phyloP scores from a whole-genome alignment of 2,329 filamentous ascomycete genomes.

The Aspergillus luchuensis region DNA sequence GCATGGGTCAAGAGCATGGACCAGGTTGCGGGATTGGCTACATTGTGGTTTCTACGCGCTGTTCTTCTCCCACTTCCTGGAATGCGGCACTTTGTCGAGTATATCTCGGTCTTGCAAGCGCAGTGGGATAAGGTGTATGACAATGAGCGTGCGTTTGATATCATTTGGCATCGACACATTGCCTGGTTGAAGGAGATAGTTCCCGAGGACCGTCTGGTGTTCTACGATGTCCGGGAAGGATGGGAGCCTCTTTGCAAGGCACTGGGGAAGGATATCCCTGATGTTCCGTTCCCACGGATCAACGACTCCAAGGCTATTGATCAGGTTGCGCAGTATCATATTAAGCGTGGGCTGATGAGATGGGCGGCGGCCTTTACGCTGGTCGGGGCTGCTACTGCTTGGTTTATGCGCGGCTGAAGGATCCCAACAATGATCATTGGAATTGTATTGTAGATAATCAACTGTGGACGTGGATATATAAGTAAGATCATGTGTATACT shows the following conservation, averaged over 20 bases:
- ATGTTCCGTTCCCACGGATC: slow-evolving; percentile 40
- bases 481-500: too few relatives aligned
- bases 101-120: slow-evolving; percentile 18
- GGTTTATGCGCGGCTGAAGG: not conserved
- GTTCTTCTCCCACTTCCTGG: slow-evolving; percentile 30
- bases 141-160: not conserved
- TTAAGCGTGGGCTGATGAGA: slow-evolving; percentile 29
- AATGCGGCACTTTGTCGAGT: slow-evolving; percentile 28
- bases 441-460: too few relatives aligned
- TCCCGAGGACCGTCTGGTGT: slow-evolving; percentile 36
- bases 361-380: slow-evolving; percentile 30
- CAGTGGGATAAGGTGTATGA: slow-evolving; percentile 28
- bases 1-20: slow-evolving; percentile 28
- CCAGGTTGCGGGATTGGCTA: slow-evolving; percentile 20
- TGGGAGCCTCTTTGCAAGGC: slow-evolving; percentile 52
- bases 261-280: slow-evolving; percentile 42
- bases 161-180: slow-evolving; percentile 26
- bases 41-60: slow-evolving; percentile 23
- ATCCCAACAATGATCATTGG: too few relatives aligned
- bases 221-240: slow-evolving; percentile 45
- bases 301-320: slow-evolving; percentile 37
- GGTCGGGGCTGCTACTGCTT: slow-evolving; percentile 15
- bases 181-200: slow-evolving; percentile 30
- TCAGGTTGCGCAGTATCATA: slow-evolving; percentile 22
- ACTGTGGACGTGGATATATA: too few relatives aligned